Evolutionary conservation across 2,329 filamentous ascomycete genomes (phyloP).

Genomic region (Epichloe sylvatica): DNA sequence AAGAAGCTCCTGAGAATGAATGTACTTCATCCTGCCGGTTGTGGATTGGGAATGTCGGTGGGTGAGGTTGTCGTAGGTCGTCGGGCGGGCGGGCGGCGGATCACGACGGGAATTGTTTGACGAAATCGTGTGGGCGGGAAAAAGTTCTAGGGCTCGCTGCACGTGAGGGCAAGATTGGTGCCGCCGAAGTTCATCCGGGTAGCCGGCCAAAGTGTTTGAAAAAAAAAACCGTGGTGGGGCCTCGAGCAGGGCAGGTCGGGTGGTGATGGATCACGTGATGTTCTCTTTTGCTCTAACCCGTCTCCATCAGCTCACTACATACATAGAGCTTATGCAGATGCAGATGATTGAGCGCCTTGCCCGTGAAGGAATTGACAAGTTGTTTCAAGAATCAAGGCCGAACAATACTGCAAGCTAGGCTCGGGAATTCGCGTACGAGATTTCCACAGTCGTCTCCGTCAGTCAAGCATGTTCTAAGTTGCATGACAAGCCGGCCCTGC

Average conservation of each 20-base stretch:
- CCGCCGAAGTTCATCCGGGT: conserved; percentile 16
- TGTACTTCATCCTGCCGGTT: conserved; percentile 94
- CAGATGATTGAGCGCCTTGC: too few relatives aligned
- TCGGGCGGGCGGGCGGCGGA: conserved; percentile 14
- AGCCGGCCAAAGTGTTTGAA: not conserved
- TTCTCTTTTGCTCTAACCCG: not conserved
- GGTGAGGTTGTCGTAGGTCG: conserved; percentile 27
- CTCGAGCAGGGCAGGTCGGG: not conserved
- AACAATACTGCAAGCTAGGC: too few relatives aligned
- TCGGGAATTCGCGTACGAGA: too few relatives aligned
- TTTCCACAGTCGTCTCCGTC: too few relatives aligned
- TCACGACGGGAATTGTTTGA: conserved; percentile 25
- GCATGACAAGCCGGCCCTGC: too few relatives aligned
- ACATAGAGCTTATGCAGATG: too few relatives aligned
- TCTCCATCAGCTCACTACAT: too few relatives aligned
- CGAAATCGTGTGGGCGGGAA: conserved; percentile 30
- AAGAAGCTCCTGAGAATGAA: conserved; percentile 94
- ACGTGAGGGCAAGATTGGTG: conserved; percentile 22
- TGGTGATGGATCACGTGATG: not conserved
- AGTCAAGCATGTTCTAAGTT: too few relatives aligned
- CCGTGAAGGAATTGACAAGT: too few relatives aligned
- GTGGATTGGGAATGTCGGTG: conserved; percentile 29
- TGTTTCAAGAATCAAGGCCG: too few relatives aligned
- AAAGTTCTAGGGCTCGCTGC: conserved; percentile 31
- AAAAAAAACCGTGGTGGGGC: not conserved